These are phyloP conservation scores for Ganoderma multipileum DNA, from an alignment of 1,284 basidiomycete genomes.

Conservation along the genomic window DNA sequence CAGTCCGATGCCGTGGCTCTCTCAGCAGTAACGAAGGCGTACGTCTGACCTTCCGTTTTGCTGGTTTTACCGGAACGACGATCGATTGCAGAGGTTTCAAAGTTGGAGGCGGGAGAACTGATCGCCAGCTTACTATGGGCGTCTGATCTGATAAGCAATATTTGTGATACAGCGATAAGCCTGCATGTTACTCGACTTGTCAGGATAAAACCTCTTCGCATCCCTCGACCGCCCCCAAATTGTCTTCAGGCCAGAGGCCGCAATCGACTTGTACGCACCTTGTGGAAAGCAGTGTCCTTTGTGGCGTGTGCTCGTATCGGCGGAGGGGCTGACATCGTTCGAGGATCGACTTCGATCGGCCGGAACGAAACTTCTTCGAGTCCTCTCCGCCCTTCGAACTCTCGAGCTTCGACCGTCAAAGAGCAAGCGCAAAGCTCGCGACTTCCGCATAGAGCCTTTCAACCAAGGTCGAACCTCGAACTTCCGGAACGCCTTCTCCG, in stretches of 20 bases:
- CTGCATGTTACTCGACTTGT: background rate
- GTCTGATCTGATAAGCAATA: background rate
- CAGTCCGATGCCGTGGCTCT: background rate
- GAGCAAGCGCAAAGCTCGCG: background rate
- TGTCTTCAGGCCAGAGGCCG: background rate
- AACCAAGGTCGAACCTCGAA: background rate
- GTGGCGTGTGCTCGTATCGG: background rate
- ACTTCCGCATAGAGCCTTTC: background rate
- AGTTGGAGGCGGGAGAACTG: background rate
- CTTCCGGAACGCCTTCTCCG: background rate
- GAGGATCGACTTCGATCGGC: background rate
- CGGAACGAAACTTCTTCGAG: background rate
- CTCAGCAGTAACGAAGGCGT: background rate
- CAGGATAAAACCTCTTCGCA: background rate
- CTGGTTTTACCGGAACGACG: background rate
- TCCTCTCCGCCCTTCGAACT: background rate
- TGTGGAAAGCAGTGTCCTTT: conserved; percentile 4
- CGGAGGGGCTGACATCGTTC: background rate
- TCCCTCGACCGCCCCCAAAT: background rate
- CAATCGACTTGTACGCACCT: background rate
- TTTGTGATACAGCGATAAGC: background rate
- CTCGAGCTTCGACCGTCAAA: background rate
- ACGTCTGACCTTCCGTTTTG: background rate
- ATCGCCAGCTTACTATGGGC: background rate
- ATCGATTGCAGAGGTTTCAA: background rate